Conservation (phyloP, 805 yeast species). For the Barnettozyma vustinii region DNA sequence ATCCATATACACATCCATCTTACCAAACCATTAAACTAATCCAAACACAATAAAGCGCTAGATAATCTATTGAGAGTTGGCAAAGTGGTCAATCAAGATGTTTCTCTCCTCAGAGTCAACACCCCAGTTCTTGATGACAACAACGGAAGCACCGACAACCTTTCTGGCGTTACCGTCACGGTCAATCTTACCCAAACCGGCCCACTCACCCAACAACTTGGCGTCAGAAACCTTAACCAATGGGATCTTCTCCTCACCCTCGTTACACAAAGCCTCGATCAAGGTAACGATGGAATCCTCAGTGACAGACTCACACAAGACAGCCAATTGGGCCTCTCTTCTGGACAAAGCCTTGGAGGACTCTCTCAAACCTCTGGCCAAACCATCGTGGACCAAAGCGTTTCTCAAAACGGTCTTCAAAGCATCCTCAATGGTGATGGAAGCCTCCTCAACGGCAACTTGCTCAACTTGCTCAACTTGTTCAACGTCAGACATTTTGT, state of each 20-base stretch:
- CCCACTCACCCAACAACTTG: slow-evolving; percentile 99
- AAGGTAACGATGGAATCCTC: slow-evolving; percentile 95
- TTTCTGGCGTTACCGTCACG: slow-evolving; percentile 99
- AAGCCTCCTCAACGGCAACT: slow-evolving; percentile 82
- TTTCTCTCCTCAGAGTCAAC: slow-evolving; percentile 96
- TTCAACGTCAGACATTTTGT: slow-evolving; percentile 89
- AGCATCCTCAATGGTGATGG: slow-evolving; percentile 97
- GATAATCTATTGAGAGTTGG: slow-evolving; percentile 69
- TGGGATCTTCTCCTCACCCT: slow-evolving; percentile 93
- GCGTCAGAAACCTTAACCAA: slow-evolving; percentile 99
- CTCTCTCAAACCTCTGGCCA: slow-evolving; percentile 99
- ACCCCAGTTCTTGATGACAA: slow-evolving; percentile 99
- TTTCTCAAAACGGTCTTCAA: slow-evolving; percentile 97
- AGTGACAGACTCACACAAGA: slow-evolving; percentile 96
- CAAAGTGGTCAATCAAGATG: slow-evolving; percentile 93
- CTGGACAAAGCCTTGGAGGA: slow-evolving; percentile 97
- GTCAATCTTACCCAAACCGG: slow-evolving; percentile 99
- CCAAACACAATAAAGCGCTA: not conserved
- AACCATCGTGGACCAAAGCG: slow-evolving; percentile 97
- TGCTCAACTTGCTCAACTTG: slow-evolving; percentile 77
- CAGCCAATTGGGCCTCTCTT: slow-evolving; percentile 97
- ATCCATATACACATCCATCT: not conserved
- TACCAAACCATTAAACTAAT: not conserved
- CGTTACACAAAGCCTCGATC: slow-evolving; percentile 99
- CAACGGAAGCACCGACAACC: slow-evolving; percentile 99